Evolutionary conservation across 768 basidiomycete species (phyloP), one percentile per base, ranked within the genome.

Genomic region (Hortiboletus campestris): DNA sequence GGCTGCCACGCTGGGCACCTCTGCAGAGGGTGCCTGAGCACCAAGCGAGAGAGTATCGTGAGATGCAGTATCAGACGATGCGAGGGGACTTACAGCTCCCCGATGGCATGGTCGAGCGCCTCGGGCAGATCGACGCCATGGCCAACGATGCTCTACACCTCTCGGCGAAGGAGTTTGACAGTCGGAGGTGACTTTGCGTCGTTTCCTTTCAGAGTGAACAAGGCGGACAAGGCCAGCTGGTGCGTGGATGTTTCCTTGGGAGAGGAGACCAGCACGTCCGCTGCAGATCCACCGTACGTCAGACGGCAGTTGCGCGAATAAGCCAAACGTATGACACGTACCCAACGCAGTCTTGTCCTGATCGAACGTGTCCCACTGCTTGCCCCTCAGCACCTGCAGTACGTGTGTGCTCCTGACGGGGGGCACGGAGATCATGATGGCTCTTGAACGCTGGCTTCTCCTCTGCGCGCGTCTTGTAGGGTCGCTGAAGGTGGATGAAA

Each of bases 401-500:
- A 80, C 87, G 74, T 92, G 91, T 2, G 86, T 80, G 61, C 93
- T 92, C 75, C 84, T 90, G 25, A 92, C 83, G 63, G 93, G 2
- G 75, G 72, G 4, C 72, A 1, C 65, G 70, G 31, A 84, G 63
- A 45, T 80, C n/a, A n/a, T n/a, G n/a, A n/a, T n/a, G 78, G 40
- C 74, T 75, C 68, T 79, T 80, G 67, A 91, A 81, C 0, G 74
- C 61, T n/a, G 65, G 67, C 65, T 84, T 87, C 67, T 94, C 91
- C 48, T 82, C 80, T 3, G 94, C 88, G 49, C 85, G 84, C 9
- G 78, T 67, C 64, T 90, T 91, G 76, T 95, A 99, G 55, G 98
- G 68, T 40, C 79, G 85, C 67, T 98, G 95, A 12, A 99, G 79
- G 17, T 83, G 78, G 46, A 97, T 86, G 67, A 98, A 98, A 51